Conservation (phyloP, 2,329 filamentous ascomycete species). For the Cercospora citrullina region DNA sequence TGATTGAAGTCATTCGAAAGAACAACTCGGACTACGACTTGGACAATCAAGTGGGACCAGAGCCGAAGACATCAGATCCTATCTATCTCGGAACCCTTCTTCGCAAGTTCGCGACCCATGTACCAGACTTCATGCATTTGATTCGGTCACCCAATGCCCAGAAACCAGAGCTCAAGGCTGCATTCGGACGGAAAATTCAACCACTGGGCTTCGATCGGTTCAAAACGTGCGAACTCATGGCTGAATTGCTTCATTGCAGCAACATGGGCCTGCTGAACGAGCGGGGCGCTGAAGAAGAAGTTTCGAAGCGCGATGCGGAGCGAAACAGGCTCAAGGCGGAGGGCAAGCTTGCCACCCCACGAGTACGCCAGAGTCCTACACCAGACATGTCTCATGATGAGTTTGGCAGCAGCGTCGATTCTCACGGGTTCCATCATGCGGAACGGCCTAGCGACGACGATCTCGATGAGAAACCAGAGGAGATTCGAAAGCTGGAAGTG, state of each 20-base stretch:
- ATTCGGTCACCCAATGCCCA: conserved; percentile 76
- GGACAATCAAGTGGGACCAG: conserved; percentile 79
- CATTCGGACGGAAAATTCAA: conserved; percentile 88
- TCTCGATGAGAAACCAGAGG: conserved; percentile 58
- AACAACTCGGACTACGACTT: conserved; percentile 99
- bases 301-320: conserved; percentile 75
- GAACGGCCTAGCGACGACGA: conserved; percentile 46
- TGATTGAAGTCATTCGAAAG: conserved; percentile 98
- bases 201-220: conserved; percentile 96
- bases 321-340: conserved; percentile 76
- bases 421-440: conserved; percentile 54
- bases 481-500: conserved; percentile 70
- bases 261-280: conserved; percentile 98
- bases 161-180: conserved; percentile 75
- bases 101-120: conserved; percentile 82
- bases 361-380: conserved; percentile 58
- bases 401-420: conserved; percentile 54
- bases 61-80: conserved; percentile 81
- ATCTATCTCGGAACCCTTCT: conserved; percentile 93
- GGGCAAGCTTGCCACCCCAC: conserved; percentile 65
- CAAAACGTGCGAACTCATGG: conserved; percentile 99
- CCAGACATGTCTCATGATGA: conserved; percentile 48
- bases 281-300: conserved; percentile 81
- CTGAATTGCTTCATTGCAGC: conserved; percentile 92
- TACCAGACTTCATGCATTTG: conserved; percentile 90